Base-by-base conservation (phyloP, 345 rosid genomes). In the Turritis glabra region DNA sequence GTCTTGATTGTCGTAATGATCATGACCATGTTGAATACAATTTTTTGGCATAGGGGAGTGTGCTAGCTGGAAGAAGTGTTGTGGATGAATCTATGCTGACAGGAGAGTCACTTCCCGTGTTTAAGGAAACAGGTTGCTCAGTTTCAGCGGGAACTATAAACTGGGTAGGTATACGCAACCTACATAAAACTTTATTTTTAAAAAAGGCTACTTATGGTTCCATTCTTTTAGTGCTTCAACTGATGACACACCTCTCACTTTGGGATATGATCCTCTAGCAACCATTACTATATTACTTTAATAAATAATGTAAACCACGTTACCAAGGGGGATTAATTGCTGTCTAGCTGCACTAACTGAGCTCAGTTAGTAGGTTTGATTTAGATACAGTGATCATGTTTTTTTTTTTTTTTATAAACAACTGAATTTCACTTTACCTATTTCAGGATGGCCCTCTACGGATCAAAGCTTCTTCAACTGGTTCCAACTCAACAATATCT, bases 41-140 rank as follows among this genome's bases (percentile, higher is more conserved):
- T 25, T 18, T 43, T 26, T 67, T 71, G 3, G 47, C 63, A 35
- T 80, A 94, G 98, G 98, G 98, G 51, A 84, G 65, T 81, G 89
- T 94, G 69, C 67, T 88, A 73, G 95, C 93, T 3, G 98, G 98
- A 82, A 88, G 93, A 87, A 91, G 98, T 78, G 93, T 90, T 71
- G 97, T 90, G 30, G 97, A 94, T 74, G 98, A 94, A 82, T 91
- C 97, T 83, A 94, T 94, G 97, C 89, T 94, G 67, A 91, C 98
- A 2, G 97, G 98, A 57, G 98, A 91, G 87, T 91, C 97, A 70
- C 87, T 90, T 76, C 98, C 96, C 25, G 93, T 90, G 47, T 90
- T 86, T 71, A 94, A 94, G 86, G 96, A 91, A 71, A 73, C 79
- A 74, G 93, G 90, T 29, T 82, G 81, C 47, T 72, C 72, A 48